phyloP scores from a whole-genome alignment of 345 rosid species.

The Dipteronia sinensis region DNA sequence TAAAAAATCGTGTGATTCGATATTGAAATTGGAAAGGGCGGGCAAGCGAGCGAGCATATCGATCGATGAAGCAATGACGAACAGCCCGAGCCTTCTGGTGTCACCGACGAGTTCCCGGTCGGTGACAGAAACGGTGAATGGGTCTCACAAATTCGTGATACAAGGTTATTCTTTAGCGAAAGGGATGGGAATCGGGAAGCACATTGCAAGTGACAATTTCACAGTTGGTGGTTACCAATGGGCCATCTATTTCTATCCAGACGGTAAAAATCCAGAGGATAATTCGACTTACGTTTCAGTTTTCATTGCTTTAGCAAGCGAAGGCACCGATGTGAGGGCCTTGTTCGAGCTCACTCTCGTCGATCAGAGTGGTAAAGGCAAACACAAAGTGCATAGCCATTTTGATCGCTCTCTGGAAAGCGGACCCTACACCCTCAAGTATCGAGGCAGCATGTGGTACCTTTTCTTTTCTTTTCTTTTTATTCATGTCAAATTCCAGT shows the following conservation, averaged over 20 bases:
- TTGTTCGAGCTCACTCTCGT: slow-evolving; percentile 65
- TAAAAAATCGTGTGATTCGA: too few relatives aligned
- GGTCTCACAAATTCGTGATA: slow-evolving; percentile 54
- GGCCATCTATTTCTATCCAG: slow-evolving; percentile 75
- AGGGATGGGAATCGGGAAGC: slow-evolving; percentile 70
- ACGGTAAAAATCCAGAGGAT: slow-evolving; percentile 72
- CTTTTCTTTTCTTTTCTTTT: not conserved
- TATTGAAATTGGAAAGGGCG: too few relatives aligned
- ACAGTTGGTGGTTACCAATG: slow-evolving; percentile 67
- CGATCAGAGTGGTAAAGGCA: slow-evolving; percentile 75
- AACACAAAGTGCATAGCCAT: slow-evolving; percentile 76
- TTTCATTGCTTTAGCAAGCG: slow-evolving; percentile 70
- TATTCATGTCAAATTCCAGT: too few relatives aligned
- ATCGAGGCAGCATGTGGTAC: slow-evolving; percentile 63
- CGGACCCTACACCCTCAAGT: slow-evolving; percentile 72
- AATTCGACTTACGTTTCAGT: slow-evolving; percentile 59
- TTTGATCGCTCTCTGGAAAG: slow-evolving; percentile 66
- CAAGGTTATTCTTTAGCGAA: slow-evolving; percentile 65
- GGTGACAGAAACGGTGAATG: slow-evolving; percentile 59
- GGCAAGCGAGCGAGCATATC: too few relatives aligned
- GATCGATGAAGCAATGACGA: slow-evolving; percentile 6
- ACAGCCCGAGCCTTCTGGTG: slow-evolving; percentile 11
- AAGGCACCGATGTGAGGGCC: slow-evolving; percentile 69
- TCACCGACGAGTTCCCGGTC: slow-evolving; percentile 51
- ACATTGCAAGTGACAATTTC: slow-evolving; percentile 68